Conservation (phyloP, 2,329 filamentous ascomycete genomes). For the Rosellinia necatrix region DNA sequence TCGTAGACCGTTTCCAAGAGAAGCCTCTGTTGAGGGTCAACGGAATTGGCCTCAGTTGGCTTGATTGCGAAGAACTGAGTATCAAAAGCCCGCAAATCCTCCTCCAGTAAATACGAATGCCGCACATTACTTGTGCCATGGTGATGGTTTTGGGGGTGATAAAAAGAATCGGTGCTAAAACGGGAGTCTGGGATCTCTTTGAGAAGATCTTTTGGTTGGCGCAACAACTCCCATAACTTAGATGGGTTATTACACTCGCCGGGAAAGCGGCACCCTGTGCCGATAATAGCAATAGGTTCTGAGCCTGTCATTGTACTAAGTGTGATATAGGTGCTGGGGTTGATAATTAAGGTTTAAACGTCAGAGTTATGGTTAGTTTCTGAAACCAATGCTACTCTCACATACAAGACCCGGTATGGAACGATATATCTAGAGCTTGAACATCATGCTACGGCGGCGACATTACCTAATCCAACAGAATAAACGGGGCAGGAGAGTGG, state of each 20-base stretch:
- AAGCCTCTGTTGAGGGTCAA: conserved; percentile 20
- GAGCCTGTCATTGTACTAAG: background rate
- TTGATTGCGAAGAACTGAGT: conserved; percentile 16
- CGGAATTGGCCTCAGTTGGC: conserved; percentile 5
- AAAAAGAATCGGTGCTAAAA: conserved; percentile 4
- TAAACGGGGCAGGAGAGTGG: too few species aligned
- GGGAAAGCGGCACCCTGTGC: conserved; percentile 9
- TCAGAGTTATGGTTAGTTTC: too few species aligned
- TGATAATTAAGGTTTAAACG: too few species aligned
- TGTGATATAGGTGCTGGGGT: too few species aligned
- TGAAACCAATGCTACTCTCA: too few species aligned
- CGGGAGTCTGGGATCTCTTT: background rate
- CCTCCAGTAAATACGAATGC: conserved; percentile 10
- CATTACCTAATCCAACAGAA: too few species aligned
- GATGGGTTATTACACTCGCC: background rate
- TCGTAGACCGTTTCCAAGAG: conserved; percentile 19
- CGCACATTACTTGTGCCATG: conserved; percentile 9
- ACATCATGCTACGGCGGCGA: too few species aligned
- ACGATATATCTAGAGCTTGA: too few species aligned
- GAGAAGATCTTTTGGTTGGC: background rate
- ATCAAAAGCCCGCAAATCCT: conserved; percentile 14
- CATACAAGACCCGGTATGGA: too few species aligned
- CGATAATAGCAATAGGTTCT: conserved; percentile 20
- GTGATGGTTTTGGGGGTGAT: conserved; percentile 3
- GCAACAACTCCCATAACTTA: conserved; percentile 9